Conservation (phyloP, 805 yeast species). For the Candida wancherniae region DNA sequence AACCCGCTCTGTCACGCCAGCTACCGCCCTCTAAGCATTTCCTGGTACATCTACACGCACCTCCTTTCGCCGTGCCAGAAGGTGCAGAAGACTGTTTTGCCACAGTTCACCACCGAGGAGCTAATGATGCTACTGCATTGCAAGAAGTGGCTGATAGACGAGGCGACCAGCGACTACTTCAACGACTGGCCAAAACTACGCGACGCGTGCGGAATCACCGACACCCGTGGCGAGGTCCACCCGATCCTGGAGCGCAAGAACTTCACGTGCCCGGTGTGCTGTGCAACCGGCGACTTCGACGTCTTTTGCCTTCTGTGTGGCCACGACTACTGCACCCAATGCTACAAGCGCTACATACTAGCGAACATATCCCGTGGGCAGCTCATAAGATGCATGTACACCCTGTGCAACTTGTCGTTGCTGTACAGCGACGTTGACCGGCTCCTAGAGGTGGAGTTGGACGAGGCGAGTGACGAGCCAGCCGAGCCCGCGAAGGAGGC, state of each 20-base stretch:
- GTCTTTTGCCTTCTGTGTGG: conserved; percentile 58
- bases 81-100: conserved; percentile 22
- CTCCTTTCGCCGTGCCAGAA: conserved; percentile 20
- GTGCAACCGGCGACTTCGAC: conserved; percentile 41
- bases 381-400: conserved; percentile 63
- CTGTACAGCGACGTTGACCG: conserved; percentile 37
- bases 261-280: conserved; percentile 66
- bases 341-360: conserved; percentile 60
- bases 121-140: conserved; percentile 31
- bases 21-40: conserved; percentile 10
- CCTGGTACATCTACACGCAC: conserved; percentile 21
- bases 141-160: conserved; percentile 38
- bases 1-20: conserved; percentile 5
- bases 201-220: conserved; percentile 25
- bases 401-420: conserved; percentile 44
- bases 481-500: not conserved
- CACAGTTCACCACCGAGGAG: conserved; percentile 28
- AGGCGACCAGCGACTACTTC: conserved; percentile 33
- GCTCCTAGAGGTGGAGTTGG: conserved; percentile 3
- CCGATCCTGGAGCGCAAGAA: conserved; percentile 1
- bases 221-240: not conserved
- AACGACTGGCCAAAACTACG: conserved; percentile 25
- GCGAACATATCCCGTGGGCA: conserved; percentile 40
- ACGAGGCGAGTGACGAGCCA: not conserved
- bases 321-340: conserved; percentile 65